phyloP scores from a whole-genome alignment of 2,329 filamentous ascomycete genomes.

The Penicillium sp. region DNA sequence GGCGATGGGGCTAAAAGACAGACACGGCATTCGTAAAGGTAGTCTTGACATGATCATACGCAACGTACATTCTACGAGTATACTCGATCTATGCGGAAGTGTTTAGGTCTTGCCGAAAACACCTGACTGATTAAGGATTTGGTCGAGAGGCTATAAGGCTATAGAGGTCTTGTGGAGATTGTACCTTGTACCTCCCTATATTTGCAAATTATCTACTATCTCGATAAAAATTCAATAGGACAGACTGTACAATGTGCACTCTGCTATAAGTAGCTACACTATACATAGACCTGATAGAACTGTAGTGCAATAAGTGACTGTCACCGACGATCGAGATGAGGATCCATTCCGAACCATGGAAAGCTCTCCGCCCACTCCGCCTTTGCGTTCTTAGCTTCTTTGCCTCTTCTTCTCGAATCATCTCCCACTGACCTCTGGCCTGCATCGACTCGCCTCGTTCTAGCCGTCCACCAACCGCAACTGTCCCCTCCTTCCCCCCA shows the following conservation, averaged over 20 bases:
- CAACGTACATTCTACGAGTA: too few relatives aligned
- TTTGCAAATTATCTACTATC: background rate
- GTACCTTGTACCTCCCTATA: background rate
- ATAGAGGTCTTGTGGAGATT: background rate
- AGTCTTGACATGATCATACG: background rate
- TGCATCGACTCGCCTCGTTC: slow-evolving; percentile 4
- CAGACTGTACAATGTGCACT: background rate
- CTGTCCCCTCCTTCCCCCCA: background rate
- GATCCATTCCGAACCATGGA: slow-evolving; percentile 39
- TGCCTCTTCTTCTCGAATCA: slow-evolving; percentile 14
- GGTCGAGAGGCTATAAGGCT: background rate
- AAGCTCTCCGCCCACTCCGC: slow-evolving; percentile 28
- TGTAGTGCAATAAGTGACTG: background rate
- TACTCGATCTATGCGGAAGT: background rate
- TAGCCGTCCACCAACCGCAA: slow-evolving; percentile 3
- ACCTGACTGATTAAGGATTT: background rate
- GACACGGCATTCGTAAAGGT: background rate
- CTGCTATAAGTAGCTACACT: too few relatives aligned
- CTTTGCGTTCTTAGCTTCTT: slow-evolving; percentile 15
- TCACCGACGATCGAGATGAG: slow-evolving; percentile 1
- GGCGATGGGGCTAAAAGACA: background rate
- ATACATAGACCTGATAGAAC: background rate
- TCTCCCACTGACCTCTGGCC: slow-evolving; percentile 1
- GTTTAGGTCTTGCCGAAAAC: background rate
- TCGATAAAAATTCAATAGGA: background rate